Conservation (phyloP, 2,329 filamentous ascomycete species). For the Exophiala viscosa region DNA sequence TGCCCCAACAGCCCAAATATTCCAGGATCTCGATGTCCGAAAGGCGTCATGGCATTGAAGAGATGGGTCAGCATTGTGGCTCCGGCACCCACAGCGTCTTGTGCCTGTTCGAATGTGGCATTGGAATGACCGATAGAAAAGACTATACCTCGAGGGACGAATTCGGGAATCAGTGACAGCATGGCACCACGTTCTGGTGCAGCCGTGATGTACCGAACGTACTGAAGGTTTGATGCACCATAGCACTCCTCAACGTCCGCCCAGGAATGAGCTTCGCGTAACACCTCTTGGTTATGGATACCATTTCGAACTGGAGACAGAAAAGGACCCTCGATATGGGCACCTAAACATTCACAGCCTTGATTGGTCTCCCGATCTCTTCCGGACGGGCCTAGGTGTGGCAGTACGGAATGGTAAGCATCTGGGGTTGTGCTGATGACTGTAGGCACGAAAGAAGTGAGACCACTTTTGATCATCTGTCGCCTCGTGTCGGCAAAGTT, state of each 20-base stretch:
- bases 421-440: slow-evolving; percentile 76
- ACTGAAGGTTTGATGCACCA: slow-evolving; percentile 62
- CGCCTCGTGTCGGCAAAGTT: slow-evolving; percentile 69
- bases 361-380: slow-evolving; percentile 55
- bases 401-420: slow-evolving; percentile 72
- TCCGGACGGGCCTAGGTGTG: slow-evolving; percentile 71
- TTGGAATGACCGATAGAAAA: slow-evolving; percentile 84
- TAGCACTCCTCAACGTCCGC: slow-evolving; percentile 55
- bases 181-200: slow-evolving; percentile 77
- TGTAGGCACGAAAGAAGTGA: slow-evolving; percentile 84
- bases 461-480: slow-evolving; percentile 70
- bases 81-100: slow-evolving; percentile 66
- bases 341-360: slow-evolving; percentile 82
- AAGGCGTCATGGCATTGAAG: slow-evolving; percentile 89
- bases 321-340: slow-evolving; percentile 89
- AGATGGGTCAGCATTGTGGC: slow-evolving; percentile 89
- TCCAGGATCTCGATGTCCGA: slow-evolving; percentile 87
- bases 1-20: slow-evolving; percentile 81
- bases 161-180: slow-evolving; percentile 62
- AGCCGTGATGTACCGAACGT: slow-evolving; percentile 76
- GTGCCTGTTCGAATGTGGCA: slow-evolving; percentile 78
- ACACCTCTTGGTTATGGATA: slow-evolving; percentile 72
- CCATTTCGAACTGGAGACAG: slow-evolving; percentile 79
- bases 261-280: slow-evolving; percentile 60
- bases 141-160: slow-evolving; percentile 64